Evolutionary conservation across 2,329 filamentous ascomycete species (phyloP).

Genomic region (Ciborinia camelliae): DNA sequence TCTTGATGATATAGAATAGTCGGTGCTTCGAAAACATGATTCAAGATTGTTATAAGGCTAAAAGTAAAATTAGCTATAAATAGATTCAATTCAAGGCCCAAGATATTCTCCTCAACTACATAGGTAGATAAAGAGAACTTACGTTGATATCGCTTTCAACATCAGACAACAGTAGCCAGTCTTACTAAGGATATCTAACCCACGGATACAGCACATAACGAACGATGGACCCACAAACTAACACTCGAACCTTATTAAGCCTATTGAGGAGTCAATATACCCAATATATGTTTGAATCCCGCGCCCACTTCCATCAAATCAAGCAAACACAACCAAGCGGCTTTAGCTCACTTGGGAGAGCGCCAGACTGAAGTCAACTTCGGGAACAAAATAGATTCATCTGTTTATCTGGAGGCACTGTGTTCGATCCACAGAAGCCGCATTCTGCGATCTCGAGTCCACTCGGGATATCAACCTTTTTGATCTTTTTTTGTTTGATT

Average conservation of each 20-base stretch:
- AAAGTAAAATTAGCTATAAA: no score
- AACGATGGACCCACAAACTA: neutral
- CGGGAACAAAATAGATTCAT: neutral
- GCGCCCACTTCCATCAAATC: neutral
- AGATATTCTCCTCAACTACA: no score
- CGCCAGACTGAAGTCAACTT: slow-evolving; percentile 19
- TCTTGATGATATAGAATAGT: no score
- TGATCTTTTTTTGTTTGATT: neutral
- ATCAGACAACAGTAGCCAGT: no score
- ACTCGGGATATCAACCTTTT: neutral
- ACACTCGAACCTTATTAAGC: no score
- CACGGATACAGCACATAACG: no score
- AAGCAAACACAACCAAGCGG: slow-evolving; percentile 12
- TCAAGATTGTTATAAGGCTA: no score
- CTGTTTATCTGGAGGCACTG: slow-evolving; percentile 19
- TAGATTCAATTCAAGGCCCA: no score
- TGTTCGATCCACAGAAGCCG: slow-evolving; percentile 20
- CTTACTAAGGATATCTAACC: no score
- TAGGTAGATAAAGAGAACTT: no score
- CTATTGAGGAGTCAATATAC: neutral
- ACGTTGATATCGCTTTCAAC: no score
- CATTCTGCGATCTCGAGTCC: slow-evolving; percentile 15
- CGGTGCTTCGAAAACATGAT: no score
- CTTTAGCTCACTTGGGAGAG: slow-evolving; percentile 21
- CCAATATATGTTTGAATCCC: neutral